Base-by-base conservation (phyloP, 2,329 filamentous ascomycete species). In the Kalaharituber pfeilii region DNA sequence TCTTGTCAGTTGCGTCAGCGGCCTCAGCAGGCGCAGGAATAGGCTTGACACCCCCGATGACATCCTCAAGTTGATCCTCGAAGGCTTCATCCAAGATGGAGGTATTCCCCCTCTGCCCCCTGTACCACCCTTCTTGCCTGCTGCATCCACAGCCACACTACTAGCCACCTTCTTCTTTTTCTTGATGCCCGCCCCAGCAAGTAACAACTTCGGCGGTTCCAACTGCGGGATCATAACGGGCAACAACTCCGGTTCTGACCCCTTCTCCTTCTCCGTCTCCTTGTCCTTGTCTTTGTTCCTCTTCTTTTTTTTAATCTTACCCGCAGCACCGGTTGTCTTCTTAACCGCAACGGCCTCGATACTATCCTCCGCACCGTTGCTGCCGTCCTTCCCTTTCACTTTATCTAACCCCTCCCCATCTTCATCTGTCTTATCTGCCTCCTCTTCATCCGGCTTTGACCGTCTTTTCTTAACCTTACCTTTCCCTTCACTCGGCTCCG, bases 121-220 rank as follows among this genome's bases (percentile, higher is more conserved):
- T n/a, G n/a, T n/a, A n/a, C n/a, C n/a, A n/a, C n/a, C n/a, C n/a
- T n/a, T n/a, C n/a, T n/a, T n/a, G n/a, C n/a, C n/a, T n/a, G n/a
- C n/a, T n/a, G n/a, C n/a, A n/a, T n/a, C n/a, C n/a, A n/a, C n/a
- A n/a, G n/a, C n/a, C n/a, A n/a, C n/a, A n/a, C n/a, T n/a, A n/a
- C n/a, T n/a, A n/a, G n/a, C n/a, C n/a, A n/a, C n/a, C n/a, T n/a
- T n/a, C n/a, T n/a, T n/a, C n/a, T n/a, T n/a, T 20, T 54, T 55
- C 9, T 60, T 59, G 30, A 56, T 51, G 53, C 29, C 52, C 20
- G 57, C 52, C 5, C 57, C 58, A 5, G 57, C 59, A 8, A 62
- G 57, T 27, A 62, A 57, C 11, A 58, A 36, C 6, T 53, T 44
- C 5, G 57, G 50, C 11, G 57, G 58, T 33, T 53, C 25, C 9